phyloP scores from a whole-genome alignment of 345 rosid genomes.

The Populus pruinosa region DNA sequence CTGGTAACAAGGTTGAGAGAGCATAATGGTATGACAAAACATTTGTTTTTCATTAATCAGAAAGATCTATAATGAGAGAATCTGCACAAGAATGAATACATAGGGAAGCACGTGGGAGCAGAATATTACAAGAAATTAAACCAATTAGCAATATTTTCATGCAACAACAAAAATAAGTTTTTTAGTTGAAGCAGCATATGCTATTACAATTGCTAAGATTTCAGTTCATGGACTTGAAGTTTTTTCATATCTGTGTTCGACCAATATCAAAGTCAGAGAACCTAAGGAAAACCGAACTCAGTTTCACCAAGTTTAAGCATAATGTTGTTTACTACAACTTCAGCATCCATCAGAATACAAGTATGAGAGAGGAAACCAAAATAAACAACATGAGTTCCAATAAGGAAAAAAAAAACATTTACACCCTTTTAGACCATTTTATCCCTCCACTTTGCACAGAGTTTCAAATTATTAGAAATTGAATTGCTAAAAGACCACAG shows the following conservation, averaged over 20 bases:
- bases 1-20: neutral
- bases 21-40: neutral
- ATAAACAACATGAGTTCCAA: too few species aligned
- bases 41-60: neutral
- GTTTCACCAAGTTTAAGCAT: neutral
- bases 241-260: neutral
- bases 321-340: neutral
- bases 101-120: neutral
- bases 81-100: neutral
- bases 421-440: neutral
- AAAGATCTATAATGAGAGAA: neutral
- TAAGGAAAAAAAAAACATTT: too few species aligned
- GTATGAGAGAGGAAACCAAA: neutral
- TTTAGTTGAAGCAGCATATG: constrained; percentile 1
- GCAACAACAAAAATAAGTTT: neutral
- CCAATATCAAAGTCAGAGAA: neutral
- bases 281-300: neutral
- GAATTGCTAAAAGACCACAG: neutral
- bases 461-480: neutral
- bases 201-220: neutral
- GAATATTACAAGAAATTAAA: neutral
- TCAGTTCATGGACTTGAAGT: neutral
- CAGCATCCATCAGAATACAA: neutral
- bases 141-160: neutral
- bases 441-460: neutral